phyloP scores from a whole-genome alignment of 805 yeast genomes.

The Blastobotrys attinorum region DNA sequence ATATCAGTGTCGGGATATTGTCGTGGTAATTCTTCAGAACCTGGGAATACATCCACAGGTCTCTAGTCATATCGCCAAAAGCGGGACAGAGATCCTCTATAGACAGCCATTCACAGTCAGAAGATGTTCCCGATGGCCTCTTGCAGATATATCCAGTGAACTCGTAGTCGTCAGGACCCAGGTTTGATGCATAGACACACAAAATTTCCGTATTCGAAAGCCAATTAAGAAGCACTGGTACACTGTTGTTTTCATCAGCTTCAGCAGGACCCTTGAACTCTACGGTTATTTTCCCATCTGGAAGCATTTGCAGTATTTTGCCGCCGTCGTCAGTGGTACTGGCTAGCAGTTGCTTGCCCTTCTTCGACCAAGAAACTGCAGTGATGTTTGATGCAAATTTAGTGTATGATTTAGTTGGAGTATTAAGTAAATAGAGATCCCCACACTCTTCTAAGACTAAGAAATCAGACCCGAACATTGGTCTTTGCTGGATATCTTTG shows the following conservation, averaged over 20 bases:
- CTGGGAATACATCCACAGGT: conserved; percentile 20
- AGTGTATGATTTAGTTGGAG: not conserved
- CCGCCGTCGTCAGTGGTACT: conserved; percentile 16
- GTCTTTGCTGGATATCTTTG: conserved; percentile 12
- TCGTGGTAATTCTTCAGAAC: conserved; percentile 18
- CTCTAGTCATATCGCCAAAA: conserved; percentile 21
- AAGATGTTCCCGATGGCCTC: not conserved
- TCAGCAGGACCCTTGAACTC: not conserved
- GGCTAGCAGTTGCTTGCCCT: conserved; percentile 20
- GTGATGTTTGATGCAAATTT: conserved; percentile 4
- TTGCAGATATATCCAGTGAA: conserved; percentile 15
- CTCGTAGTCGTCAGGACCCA: conserved; percentile 17
- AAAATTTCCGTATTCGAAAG: not conserved
- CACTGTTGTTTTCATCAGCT: not conserved
- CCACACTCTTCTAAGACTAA: conserved; percentile 13
- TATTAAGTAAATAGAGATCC: conserved; percentile 4
- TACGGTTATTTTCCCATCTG: not conserved
- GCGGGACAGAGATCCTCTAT: conserved; percentile 26
- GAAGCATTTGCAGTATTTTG: not conserved
- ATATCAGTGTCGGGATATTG: conserved; percentile 22
- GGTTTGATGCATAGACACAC: not conserved
- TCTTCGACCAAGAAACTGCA: conserved; percentile 21
- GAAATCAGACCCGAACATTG: conserved; percentile 10
- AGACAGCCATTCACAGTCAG: not conserved
- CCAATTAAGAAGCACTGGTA: not conserved